Evolutionary conservation across 1,284 basidiomycete species (phyloP).

Genomic region (Tetrapyrgos nigripes): DNA sequence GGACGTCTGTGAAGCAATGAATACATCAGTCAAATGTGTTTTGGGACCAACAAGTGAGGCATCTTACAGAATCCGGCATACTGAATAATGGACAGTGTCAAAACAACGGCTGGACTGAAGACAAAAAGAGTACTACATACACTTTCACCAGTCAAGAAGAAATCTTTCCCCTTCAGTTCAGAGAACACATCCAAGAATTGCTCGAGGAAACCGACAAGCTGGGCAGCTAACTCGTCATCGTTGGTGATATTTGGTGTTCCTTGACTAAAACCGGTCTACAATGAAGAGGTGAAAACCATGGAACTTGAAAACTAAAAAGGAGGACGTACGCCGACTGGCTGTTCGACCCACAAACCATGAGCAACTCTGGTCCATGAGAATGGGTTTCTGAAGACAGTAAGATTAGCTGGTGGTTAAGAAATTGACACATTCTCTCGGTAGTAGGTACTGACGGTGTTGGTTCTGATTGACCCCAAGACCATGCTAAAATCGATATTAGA

Average conservation of each 20-base stretch:
- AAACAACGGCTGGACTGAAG: background rate
- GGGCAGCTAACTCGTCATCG: slow-evolving; percentile 64
- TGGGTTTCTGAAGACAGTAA: slow-evolving; percentile 55
- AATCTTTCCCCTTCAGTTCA: slow-evolving; percentile 58
- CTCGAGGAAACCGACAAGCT: slow-evolving; percentile 57
- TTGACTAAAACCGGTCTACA: slow-evolving; percentile 73
- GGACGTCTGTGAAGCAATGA: slow-evolving; percentile 38
- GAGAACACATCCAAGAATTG: slow-evolving; percentile 62
- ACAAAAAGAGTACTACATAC: slow-evolving; percentile 41
- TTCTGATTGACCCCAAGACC: slow-evolving; percentile 61
- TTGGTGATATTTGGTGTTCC: slow-evolving; percentile 70
- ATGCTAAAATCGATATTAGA: slow-evolving; percentile 42
- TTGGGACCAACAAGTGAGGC: no score
- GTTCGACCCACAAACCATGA: slow-evolving; percentile 78
- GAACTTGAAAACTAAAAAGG: slow-evolving; percentile 3
- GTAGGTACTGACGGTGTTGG: slow-evolving; percentile 46
- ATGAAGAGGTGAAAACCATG: slow-evolving; percentile 6
- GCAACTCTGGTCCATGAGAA: slow-evolving; percentile 77
- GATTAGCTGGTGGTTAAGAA: slow-evolving; percentile 7
- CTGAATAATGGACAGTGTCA: slow-evolving; percentile 35
- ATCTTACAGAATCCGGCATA: slow-evolving; percentile 66
- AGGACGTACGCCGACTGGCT: slow-evolving; percentile 64
- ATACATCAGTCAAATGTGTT: background rate
- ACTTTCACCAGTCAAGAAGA: slow-evolving; percentile 61
- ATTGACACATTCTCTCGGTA: background rate